Percentiles rank a stretch among this genome's conserved stretches.
phyloP scores from a whole-genome alignment of 805 yeast genomes.

The Wickerhamiella hasegawae region DNA sequence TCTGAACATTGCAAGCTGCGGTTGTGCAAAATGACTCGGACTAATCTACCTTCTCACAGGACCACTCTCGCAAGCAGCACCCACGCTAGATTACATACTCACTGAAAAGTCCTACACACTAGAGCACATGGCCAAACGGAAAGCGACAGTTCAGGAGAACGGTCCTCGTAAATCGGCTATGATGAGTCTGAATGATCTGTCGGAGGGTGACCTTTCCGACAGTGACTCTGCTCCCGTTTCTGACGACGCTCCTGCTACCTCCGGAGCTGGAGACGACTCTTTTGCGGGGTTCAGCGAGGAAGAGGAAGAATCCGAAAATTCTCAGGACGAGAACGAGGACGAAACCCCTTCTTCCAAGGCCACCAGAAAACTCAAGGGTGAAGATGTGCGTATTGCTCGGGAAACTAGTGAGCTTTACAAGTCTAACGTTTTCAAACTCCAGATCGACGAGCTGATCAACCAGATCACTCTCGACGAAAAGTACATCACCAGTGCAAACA shows the following conservation, averaged over 20 bases:
- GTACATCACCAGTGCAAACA: conserved; percentile 49
- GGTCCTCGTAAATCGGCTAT: too few species aligned
- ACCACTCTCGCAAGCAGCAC: too few species aligned
- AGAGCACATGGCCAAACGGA: too few species aligned
- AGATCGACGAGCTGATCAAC: conserved; percentile 76
- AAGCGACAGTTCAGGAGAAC: too few species aligned
- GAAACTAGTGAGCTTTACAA: conserved; percentile 91
- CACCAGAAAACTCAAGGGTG: conserved; percentile 17
- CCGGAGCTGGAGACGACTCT: background rate
- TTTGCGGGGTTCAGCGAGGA: conserved; percentile 2
- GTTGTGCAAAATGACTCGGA: too few species aligned
- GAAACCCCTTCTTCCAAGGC: conserved; percentile 9
- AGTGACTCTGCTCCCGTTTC: background rate
- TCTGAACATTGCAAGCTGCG: too few species aligned
- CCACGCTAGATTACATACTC: too few species aligned
- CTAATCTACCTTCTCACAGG: too few species aligned
- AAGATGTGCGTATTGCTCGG: conserved; percentile 79
- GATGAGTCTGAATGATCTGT: background rate
- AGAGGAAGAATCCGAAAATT: conserved; percentile 10
- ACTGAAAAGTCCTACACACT: too few species aligned
- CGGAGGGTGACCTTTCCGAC: background rate
- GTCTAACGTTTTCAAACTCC: conserved; percentile 86
- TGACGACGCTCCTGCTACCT: too few species aligned
- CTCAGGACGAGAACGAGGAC: conserved; percentile 19
- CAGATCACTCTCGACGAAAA: conserved; percentile 65